Evolutionary conservation across 148 eudicot species (phyloP), one percentile per base, ranked within the genome.

Genomic region (Mesembryanthemum crystallinum): DNA sequence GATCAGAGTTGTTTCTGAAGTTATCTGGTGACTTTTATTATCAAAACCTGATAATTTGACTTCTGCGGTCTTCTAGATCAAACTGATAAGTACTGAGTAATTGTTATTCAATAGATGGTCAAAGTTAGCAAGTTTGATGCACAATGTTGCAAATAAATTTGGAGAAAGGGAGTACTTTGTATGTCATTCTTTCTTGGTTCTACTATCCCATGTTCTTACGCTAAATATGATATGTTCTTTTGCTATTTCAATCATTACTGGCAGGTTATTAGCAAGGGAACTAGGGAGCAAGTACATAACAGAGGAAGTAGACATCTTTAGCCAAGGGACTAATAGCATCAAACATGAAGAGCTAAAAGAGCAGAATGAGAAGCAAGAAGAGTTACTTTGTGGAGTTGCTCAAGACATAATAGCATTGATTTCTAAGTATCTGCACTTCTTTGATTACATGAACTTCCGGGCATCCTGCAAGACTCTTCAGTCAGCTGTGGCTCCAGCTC

Each of bases 361-460:
- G 28, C 32, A 73, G 54, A 65, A 18, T 18, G 37, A 33, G 29
- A 37, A 17, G 8, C 45, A 66, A 7, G 54, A n/a, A 20, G 10
- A 17, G 8, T 7, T 37, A 25, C 28, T 18, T 3, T 39, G 3
- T 12, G 39, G 39, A 30, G 58, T 76, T 0, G 67, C 79, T 30
- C 1, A 1, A 0, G 47, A 69, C 32, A 3, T 59, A 17, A 29
- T 69, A 59, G 18, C 28, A 23, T 47, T 32, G 27, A 11, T 69
- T 15, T 27, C 74, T 1, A 43, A 21, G 5, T 51, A 69, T 47
- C 1, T 69, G 33, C 79, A 77, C 47, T 69, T 77, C 33, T 77
- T 76, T n/a, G 79, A 76, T 76, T 69, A 69, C 32, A n/a, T 63
- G 59, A 76, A 39, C n/a, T 77, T 69, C 24, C 59, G 79, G 27